These are phyloP conservation scores for Raffaelea albimanens DNA, from an alignment of 2,329 filamentous ascomycete species.

Conservation along the genomic window DNA sequence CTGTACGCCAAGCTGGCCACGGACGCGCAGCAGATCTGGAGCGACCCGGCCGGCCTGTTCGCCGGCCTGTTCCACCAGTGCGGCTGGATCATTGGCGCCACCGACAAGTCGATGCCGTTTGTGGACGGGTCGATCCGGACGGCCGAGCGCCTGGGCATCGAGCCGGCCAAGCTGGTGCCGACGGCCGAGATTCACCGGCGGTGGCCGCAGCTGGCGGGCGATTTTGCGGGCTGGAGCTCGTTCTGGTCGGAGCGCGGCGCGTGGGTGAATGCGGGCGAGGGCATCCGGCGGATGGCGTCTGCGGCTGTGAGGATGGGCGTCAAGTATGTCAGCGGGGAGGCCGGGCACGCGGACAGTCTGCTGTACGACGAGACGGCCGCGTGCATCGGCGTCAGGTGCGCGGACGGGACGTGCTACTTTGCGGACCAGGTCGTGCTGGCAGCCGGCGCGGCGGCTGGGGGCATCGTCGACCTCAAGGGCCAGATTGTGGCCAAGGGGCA, in stretches of 20 bases:
- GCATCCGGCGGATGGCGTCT: constrained; percentile 4
- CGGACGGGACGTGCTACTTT: constrained; percentile 17
- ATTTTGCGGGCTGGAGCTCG: constrained; percentile 2
- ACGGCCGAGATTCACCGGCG: constrained; percentile 3
- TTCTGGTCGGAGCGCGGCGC: neutral
- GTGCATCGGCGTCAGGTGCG: constrained; percentile 19
- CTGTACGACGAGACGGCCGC: constrained; percentile 13
- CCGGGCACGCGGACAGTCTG: constrained; percentile 1
- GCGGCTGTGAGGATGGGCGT: constrained; percentile 4
- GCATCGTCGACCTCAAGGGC: constrained; percentile 33
- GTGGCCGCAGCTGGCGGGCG: constrained; percentile 3
- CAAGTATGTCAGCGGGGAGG: neutral
- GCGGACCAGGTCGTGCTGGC: constrained; percentile 38
- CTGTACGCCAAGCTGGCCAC: constrained; percentile 43
- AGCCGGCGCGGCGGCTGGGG: constrained; percentile 12
- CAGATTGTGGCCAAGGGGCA: constrained; percentile 47
- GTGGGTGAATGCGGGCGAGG: constrained; percentile 6
- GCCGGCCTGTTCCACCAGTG: constrained; percentile 6
- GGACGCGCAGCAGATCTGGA: constrained; percentile 2
- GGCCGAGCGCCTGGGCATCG: constrained; percentile 1
- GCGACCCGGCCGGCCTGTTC: constrained; percentile 1
- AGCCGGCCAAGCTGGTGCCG: neutral
- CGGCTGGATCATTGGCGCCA: constrained; percentile 6
- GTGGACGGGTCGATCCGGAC: neutral
- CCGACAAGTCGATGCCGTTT: constrained; percentile 1